Percentiles rank a stretch among this genome's conserved stretches.
These are phyloP conservation scores for Lenwebbia sp. DNA, from an alignment of 345 rosid species.

Conservation along the genomic window DNA sequence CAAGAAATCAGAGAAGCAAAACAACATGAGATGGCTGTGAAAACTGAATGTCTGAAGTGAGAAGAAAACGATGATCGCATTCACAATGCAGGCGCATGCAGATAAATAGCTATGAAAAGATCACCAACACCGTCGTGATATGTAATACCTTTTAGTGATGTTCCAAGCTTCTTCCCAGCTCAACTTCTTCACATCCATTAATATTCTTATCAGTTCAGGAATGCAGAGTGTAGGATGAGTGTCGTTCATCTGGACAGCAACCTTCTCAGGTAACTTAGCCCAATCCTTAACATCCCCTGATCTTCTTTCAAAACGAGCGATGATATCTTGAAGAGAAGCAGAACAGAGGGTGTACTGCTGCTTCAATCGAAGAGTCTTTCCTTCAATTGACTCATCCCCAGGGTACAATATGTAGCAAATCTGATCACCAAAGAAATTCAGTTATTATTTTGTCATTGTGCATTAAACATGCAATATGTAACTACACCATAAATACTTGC, in stretches of 20 bases:
- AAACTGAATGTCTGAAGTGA: not conserved
- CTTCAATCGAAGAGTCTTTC: slow-evolving; percentile 44
- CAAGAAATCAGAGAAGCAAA: not conserved
- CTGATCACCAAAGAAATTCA: slow-evolving; percentile 6
- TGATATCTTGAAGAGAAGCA: slow-evolving; percentile 42
- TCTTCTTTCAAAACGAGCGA: slow-evolving; percentile 30
- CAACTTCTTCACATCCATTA: slow-evolving; percentile 37
- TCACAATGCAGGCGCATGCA: not conserved
- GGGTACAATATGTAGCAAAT: slow-evolving; percentile 43
- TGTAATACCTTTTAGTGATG: slow-evolving; percentile 28
- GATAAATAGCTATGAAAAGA: not conserved
- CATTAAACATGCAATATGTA: not conserved
- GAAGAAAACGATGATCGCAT: not conserved
- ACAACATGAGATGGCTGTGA: not conserved
- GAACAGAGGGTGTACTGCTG: slow-evolving; percentile 46
- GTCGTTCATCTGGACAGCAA: slow-evolving; percentile 48
- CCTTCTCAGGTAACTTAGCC: slow-evolving; percentile 35
- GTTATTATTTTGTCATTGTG: not conserved
- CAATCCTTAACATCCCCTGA: slow-evolving; percentile 20
- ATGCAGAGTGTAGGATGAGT: slow-evolving; percentile 47
- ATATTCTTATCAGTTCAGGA: slow-evolving; percentile 38
- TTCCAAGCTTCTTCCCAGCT: slow-evolving; percentile 41
- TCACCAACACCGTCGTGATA: not conserved
- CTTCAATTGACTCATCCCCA: slow-evolving; percentile 36
- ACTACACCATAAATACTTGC: not conserved